Evolutionary conservation across 2,329 filamentous ascomycete genomes (phyloP).

Genomic region (Colletotrichum melonis): DNA sequence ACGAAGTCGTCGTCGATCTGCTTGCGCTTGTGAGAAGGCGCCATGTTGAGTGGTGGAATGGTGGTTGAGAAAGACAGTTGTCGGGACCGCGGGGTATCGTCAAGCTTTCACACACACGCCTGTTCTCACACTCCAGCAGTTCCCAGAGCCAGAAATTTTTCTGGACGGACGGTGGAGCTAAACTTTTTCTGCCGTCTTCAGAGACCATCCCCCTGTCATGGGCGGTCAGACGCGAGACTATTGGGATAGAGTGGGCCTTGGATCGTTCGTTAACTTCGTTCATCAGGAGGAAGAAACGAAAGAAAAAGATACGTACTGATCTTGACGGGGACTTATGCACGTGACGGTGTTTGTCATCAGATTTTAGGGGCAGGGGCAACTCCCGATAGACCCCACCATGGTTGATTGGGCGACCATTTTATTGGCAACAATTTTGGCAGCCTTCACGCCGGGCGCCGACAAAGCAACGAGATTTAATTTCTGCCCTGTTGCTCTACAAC

Average conservation of each 20-base stretch:
- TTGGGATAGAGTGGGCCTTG: neutral
- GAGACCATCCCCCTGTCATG: neutral
- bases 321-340: neutral
- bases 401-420: slow-evolving; percentile 53
- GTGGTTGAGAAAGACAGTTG: neutral
- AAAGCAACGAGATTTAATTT: slow-evolving; percentile 41
- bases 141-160: slow-evolving; percentile 37
- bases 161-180: slow-evolving; percentile 23
- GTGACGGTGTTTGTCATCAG: slow-evolving; percentile 4
- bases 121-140: neutral
- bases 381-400: slow-evolving; percentile 41
- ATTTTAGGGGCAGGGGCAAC: slow-evolving; percentile 7
- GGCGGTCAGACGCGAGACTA: neutral
- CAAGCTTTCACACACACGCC: slow-evolving; percentile 22
- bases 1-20: slow-evolving; percentile 67
- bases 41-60: slow-evolving; percentile 49
- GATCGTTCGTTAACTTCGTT: neutral
- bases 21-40: slow-evolving; percentile 61
- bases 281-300: neutral
- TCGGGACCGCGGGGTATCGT: slow-evolving; percentile 27
- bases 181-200: slow-evolving; percentile 36
- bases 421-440: slow-evolving; percentile 38
- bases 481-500: slow-evolving; percentile 31
- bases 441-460: slow-evolving; percentile 37
- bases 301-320: neutral